Percentiles rank a stretch among this genome's conserved stretches.
Conservation (phyloP, 441 rosid genomes). For the Arabidopsis lyrata region DNA sequence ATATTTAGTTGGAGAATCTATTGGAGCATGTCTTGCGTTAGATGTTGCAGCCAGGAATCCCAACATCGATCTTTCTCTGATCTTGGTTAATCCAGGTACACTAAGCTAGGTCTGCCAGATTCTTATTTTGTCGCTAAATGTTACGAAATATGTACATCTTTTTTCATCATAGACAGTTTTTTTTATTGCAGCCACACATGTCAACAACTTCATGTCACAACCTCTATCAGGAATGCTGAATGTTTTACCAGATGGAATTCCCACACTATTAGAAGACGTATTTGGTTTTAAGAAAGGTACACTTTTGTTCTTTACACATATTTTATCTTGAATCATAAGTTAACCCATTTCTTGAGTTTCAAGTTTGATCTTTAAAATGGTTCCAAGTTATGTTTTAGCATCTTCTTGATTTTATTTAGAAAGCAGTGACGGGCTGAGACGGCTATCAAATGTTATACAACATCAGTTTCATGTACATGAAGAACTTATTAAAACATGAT, state of each 20-base stretch:
- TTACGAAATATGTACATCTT: constrained; percentile 7
- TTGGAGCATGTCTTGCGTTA: constrained; percentile 76
- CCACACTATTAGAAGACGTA: constrained; percentile 45
- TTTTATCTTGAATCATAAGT: background rate
- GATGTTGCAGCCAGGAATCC: constrained; percentile 74
- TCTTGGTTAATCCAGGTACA: constrained; percentile 76
- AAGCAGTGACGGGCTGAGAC: background rate
- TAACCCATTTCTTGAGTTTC: background rate
- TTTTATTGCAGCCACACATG: constrained; percentile 68
- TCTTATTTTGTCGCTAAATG: background rate
- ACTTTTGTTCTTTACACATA: constrained; percentile 35
- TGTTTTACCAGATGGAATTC: constrained; percentile 58
- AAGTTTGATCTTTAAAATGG: background rate
- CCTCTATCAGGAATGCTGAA: constrained; percentile 58
- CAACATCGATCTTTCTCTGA: constrained; percentile 58
- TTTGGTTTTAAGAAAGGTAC: constrained; percentile 72
- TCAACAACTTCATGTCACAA: constrained; percentile 55
- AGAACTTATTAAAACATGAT: background rate
- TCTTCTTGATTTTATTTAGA: background rate
- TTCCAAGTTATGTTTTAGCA: background rate
- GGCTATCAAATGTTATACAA: background rate
- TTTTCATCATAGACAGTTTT: background rate
- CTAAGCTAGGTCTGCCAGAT: background rate
- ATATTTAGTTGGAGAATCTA: constrained; percentile 74
- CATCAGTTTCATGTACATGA: background rate